Base-by-base conservation (phyloP, 2,329 filamentous ascomycete genomes). In the Cryphonectria radicalis region DNA sequence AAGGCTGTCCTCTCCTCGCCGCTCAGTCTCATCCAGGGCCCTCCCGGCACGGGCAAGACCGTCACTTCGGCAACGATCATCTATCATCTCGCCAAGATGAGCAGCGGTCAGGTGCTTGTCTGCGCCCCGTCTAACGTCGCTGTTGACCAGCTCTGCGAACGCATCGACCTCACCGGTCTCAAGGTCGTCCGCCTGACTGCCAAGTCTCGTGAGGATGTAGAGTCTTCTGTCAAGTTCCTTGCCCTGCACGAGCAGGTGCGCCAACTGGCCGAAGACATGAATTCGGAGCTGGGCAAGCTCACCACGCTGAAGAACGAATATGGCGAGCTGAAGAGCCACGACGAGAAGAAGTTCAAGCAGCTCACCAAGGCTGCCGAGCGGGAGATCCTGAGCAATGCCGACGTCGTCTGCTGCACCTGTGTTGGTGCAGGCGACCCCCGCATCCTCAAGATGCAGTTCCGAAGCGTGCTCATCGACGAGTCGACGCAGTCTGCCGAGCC, bases 41-140 rank as follows among this genome's bases (percentile, higher is more conserved):
- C 96, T 72, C 96, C 96, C 0, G 96, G 96, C 79, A 99, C 96
- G 5, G 96, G 96, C 79, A 99, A 99, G 87, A 99, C 96, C 0
- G 96, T 99, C 71, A 99, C 96, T 22, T 99, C 96, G 50, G 96
- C 96, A 46, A 99, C 96, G 1, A 97, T 99, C 80, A 99, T 99
- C 79, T 98, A 98, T 79, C 96, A 99, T 80, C 86, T 99, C 71
- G 94, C 94, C 75, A 98, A 97, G 84, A 92, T 97, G 82, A 98
- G 95, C 76, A 94, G 92, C 74, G 94, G 95, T 68, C 96, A 97
- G 78, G 95, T 99, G 4, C 87, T 99, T 50, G 96, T 99, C 63
- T 99, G 96, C 78, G 96, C 96, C 22, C 96, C 96, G 0, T 99
- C 96, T 66, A 99, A 99, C 86, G 96, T 99, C 74, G 96, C 96